Base-by-base conservation (phyloP, 768 basidiomycete genomes). In the Naganishia kalamii region DNA sequence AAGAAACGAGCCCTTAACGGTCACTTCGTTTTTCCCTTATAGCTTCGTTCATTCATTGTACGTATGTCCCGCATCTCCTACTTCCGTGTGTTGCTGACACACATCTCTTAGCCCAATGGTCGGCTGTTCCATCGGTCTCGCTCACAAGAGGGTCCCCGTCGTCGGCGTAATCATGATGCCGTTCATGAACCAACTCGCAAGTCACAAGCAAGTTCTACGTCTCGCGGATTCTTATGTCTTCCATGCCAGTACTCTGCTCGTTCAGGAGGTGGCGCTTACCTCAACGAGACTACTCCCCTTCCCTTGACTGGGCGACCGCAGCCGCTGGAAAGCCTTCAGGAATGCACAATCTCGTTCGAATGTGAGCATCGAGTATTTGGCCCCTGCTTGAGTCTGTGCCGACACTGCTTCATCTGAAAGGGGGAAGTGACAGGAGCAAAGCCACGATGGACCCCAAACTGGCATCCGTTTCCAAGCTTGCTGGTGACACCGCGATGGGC, bases 111-210 rank as follows among this genome's bases (percentile, higher is more conserved):
- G 63, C 25, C 63, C 63, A 7, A 21, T 59, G 77, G 88, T 85
- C 30, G 92, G 89, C 78, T 88, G 93, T 75, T 96, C 92, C 21
- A 84, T 98, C 52, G 93, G 92, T 5, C 81, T 98, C 71, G 87
- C 94, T 66, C 86, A 89, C 80, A 82, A 87, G 65, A 86, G 86
- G 68, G 82, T 84, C 8, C 90, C 93, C 1, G 84, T 93, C 4
- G 81, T 96, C n/a, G 93, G 93, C 1, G 92, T 97, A 41, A 87
- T 97, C 67, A 93, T 86, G 81, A 93, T 92, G 74, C 93, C 93
- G 0, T 92, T 92, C 83, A 82, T 92, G 63, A 84, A 90, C 69
- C 85, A 92, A 59, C 82, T 94, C 62, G 88, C 88, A 63, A 69
- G 83, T 66, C 13, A 17, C 43, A 15, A 10, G 1, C 3, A 10